Percentiles rank a stretch among this genome's conserved stretches.
phyloP scores from a whole-genome alignment of 805 yeast genomes.

The Cyberlindnera sargentensis region DNA sequence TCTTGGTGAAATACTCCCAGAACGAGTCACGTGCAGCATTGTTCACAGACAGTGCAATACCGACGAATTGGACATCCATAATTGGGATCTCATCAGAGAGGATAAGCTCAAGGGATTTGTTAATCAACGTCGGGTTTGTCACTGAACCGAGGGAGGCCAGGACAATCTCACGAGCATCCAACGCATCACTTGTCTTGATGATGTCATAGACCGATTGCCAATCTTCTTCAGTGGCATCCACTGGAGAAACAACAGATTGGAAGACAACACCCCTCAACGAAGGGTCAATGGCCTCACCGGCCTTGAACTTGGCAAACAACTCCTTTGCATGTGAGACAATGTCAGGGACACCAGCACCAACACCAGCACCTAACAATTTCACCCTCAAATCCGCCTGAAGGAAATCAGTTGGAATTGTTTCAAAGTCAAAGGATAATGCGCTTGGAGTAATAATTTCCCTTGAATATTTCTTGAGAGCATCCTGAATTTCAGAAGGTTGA shows the following conservation, averaged over 20 bases:
- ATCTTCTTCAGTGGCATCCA: constrained; percentile 51
- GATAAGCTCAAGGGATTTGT: constrained; percentile 46
- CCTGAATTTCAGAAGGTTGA: constrained; percentile 38
- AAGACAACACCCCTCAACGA: constrained; percentile 62
- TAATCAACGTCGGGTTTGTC: constrained; percentile 40
- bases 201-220: constrained; percentile 56
- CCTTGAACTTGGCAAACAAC: constrained; percentile 30
- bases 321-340: constrained; percentile 37
- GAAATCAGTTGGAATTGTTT: constrained; percentile 44
- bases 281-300: constrained; percentile 57
- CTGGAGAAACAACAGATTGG: constrained; percentile 59
- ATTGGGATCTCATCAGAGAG: constrained; percentile 51
- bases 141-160: constrained; percentile 61
- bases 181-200: constrained; percentile 49
- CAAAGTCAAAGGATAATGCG: constrained; percentile 55
- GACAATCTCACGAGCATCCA: constrained; percentile 64
- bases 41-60: constrained; percentile 60
- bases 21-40: constrained; percentile 55
- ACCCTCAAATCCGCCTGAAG: constrained; percentile 61
- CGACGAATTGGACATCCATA: constrained; percentile 72
- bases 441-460: constrained; percentile 48
- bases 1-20: constrained; percentile 62
- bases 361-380: constrained; percentile 52
- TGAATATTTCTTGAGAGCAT: constrained; percentile 42
- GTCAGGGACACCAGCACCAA: constrained; percentile 39